Base-by-base conservation (phyloP, 2,329 filamentous ascomycete genomes). In the Tolypocladium tundrense region DNA sequence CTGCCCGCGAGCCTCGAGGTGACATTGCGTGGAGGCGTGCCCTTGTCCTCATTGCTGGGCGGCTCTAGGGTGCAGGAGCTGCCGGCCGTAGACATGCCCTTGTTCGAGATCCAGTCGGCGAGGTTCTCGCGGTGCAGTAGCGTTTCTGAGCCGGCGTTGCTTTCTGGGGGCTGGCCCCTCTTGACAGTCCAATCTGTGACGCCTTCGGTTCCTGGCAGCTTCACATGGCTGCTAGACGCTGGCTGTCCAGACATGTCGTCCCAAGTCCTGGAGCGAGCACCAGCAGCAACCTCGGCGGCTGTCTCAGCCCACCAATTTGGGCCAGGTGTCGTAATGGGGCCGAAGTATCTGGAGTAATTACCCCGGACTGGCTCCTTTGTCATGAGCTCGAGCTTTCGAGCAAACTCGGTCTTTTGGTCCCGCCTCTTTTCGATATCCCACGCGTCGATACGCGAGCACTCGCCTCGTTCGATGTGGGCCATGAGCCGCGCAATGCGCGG, bases 401-500 rank as follows among this genome's bases (percentile, higher is more conserved):
- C 63, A 53, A 77, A 77, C 16, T 66, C 62, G 19, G 72, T 65
- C 58, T 74, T 75, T 57, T 71, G 61, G 48, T 73, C 65, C 4
- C 77, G 72, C 21, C 68, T 61, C 9, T 65, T 59, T 10, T 71
- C 68, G 14, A 80, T 60, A 1, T 70, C 61, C 0, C 60, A 58
- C 3, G 64, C 65, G 33, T 62, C 66, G 58, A 83, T 72, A 0
- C 42, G 55, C 1, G 58, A 35, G 60, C 80, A 83, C 1, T 70
- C 57, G 31, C 69, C 64, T 2, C 61, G 61, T 64, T 83, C 78
- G 4, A 83, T 69, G 54, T 83, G 80, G 1, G 59, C 42, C 56
- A 82, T 72, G 41, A 80, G 71, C 0, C 55, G 60, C 1, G 71
- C 68, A 0, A 76, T 67, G 1, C 70, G 68, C 0, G 39, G 53